These are phyloP conservation scores for Pseudogymnoascus sp. DNA, from an alignment of 2,329 filamentous ascomycete species.

Conservation along the genomic window DNA sequence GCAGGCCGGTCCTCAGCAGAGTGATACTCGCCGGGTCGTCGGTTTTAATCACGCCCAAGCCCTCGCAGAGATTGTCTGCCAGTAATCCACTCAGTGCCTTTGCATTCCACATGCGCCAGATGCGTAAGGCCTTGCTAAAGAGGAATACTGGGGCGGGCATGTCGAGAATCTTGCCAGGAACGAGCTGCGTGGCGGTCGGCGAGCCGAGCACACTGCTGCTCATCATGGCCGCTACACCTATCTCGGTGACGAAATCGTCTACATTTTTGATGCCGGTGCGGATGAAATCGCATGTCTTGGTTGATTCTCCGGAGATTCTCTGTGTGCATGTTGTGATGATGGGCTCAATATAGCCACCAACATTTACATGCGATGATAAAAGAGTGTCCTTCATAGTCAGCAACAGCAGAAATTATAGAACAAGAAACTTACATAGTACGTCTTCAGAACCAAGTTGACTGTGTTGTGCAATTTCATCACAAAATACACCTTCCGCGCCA, in stretches of 20 bases:
- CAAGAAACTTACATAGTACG: neutral
- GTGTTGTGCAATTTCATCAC: constrained; percentile 7
- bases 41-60: neutral
- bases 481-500: constrained; percentile 9
- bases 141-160: neutral
- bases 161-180: constrained; percentile 1
- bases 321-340: neutral
- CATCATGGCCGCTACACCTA: neutral
- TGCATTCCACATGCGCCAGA: constrained; percentile 2
- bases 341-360: neutral
- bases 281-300: neutral
- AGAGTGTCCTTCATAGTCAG: neutral
- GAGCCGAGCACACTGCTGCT: neutral
- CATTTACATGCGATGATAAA: neutral
- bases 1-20: neutral
- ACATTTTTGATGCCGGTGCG: neutral
- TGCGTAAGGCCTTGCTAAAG: neutral
- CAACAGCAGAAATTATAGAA: neutral
- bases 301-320: neutral
- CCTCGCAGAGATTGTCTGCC: neutral
- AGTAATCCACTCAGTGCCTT: neutral
- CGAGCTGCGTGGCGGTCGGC: neutral
- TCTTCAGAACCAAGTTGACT: constrained; percentile 5
- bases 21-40: neutral
- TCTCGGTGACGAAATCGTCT: neutral